These are phyloP conservation scores for Lachancea quebecensis DNA, from an alignment of 805 yeast genomes.

Conservation along the genomic window DNA sequence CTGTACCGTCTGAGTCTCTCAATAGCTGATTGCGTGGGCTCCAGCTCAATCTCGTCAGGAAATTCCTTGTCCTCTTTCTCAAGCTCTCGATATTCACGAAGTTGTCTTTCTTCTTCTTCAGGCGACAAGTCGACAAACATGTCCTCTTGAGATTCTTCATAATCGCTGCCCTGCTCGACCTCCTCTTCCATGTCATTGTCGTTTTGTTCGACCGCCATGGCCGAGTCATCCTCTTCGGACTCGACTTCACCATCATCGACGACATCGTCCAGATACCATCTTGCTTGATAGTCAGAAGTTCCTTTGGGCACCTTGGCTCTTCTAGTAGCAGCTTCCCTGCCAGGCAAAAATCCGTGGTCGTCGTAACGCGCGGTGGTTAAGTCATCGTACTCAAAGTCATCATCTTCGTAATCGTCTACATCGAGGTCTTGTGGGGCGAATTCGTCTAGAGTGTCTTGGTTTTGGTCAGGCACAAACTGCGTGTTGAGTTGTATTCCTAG, in stretches of 20 bases:
- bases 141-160: conserved; percentile 36
- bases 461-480: conserved; percentile 33
- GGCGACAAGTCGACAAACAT: conserved; percentile 65
- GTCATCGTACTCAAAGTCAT: conserved; percentile 26
- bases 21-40: conserved; percentile 66
- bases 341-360: conserved; percentile 35
- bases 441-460: conserved; percentile 54
- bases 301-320: conserved; percentile 59
- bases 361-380: conserved; percentile 34
- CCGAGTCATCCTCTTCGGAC: conserved; percentile 31
- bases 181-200: conserved; percentile 16
- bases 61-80: conserved; percentile 84
- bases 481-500: conserved; percentile 16
- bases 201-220: conserved; percentile 28
- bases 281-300: conserved; percentile 72
- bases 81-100: conserved; percentile 55
- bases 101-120: conserved; percentile 79
- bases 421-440: conserved; percentile 49
- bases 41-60: conserved; percentile 90
- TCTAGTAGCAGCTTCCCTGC: conserved; percentile 20
- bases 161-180: conserved; percentile 28
- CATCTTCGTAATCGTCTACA: conserved; percentile 37
- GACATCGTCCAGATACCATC: conserved; percentile 65
- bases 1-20: conserved; percentile 73
- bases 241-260: conserved; percentile 28